Base-by-base conservation (phyloP, 2,329 filamentous ascomycete species). In the Claviceps sp. region DNA sequence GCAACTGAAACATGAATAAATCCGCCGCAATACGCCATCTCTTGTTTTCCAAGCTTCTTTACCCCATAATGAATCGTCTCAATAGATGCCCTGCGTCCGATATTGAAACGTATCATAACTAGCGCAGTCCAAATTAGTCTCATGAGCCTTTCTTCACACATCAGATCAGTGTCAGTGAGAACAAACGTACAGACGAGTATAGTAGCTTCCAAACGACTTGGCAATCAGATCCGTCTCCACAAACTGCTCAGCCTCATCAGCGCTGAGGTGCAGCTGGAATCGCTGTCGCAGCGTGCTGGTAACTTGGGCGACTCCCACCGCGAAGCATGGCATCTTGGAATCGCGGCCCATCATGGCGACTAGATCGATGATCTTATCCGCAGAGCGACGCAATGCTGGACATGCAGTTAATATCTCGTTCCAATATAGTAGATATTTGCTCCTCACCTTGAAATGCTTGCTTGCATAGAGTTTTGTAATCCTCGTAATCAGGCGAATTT, bases 51-150 rank as follows among this genome's bases (percentile, higher is more conserved):
- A 34, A 34, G 4, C 7, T 22, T 24, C 11, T 43, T 14, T 43
- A 2, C 30, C 9, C 6, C 26, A 11, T 8, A 57, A 22, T 4
- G 1, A 22, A 44, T 30, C 5, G 11, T 46, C 50, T 78, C 26
- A 91, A 68, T 91, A 91, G 68, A 91, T 91, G 59, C 87, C 87
- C 69, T 91, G 87, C 38, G 87, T 90, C 62, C 87, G 81, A 70
- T 91, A 91, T 72, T 91, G 87, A 72, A 89, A 91, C 56, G 85
- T 88, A 68, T 89, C 85, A 63, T 89, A 89, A 68, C 85, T 88
- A 43, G n/a, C 3, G 14, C 37, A 9, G 6, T 16, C 46, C 20
- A 13, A 41, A 30, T 43, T 45, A 2, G 37, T 30, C 20, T 36
- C 11, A 8, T 47, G 38, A 34, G n/a, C 16, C n/a, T 9, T 11